phyloP scores from a whole-genome alignment of 169 alveolate species.

The Plasmodium cynomolgi region DNA sequence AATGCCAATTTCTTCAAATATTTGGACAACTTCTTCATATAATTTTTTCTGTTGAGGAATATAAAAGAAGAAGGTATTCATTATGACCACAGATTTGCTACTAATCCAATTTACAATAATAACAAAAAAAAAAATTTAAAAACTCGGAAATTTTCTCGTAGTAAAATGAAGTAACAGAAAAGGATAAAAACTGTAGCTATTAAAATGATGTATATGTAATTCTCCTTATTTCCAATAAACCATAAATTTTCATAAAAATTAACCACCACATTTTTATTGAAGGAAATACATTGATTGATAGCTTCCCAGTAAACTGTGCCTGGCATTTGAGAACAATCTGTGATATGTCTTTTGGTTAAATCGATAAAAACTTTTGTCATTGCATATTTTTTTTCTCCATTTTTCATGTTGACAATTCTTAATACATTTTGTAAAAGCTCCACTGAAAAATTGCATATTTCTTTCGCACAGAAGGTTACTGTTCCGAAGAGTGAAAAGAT shows the following conservation, averaged over 20 bases:
- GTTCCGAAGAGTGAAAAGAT: conserved; percentile 66
- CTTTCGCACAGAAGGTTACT: conserved; percentile 67
- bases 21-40: conserved; percentile 29
- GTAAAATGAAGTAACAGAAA: conserved; percentile 38
- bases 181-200: conserved; percentile 33
- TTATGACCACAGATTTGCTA: conserved; percentile 53
- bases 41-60: conserved; percentile 39
- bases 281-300: conserved; percentile 21
- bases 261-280: conserved; percentile 17
- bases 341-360: not conserved
- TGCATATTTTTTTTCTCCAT: conserved; percentile 24
- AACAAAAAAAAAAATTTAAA: conserved; percentile 65
- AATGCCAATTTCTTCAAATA: conserved; percentile 45
- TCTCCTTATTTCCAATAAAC: conserved; percentile 54
- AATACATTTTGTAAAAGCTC: conserved; percentile 55
- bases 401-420: not conserved
- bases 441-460: conserved; percentile 52
- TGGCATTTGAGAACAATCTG: conserved; percentile 5
- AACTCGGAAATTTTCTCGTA: conserved; percentile 51
- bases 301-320: conserved; percentile 26
- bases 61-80: conserved; percentile 52
- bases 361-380: conserved; percentile 63
- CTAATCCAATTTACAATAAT: conserved; percentile 65
- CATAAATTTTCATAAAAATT: conserved; percentile 67
- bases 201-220: conserved; percentile 36